phyloP scores from a whole-genome alignment of 208 protist genomes.

The Leishmania major region DNA sequence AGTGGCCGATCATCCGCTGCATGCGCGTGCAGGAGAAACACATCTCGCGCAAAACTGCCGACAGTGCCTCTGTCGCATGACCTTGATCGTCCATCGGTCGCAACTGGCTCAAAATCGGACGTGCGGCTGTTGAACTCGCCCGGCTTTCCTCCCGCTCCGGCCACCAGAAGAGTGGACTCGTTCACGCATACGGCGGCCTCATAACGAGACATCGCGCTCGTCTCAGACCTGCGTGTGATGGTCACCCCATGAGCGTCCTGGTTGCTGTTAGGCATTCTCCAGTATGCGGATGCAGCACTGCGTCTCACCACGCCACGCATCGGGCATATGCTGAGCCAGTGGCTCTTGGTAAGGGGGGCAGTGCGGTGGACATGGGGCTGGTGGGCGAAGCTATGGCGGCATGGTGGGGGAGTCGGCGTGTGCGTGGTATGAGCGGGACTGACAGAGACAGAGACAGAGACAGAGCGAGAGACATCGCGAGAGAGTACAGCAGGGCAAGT shows the following conservation, averaged over 20 bases:
- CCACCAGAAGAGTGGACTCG: background rate
- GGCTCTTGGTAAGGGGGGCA: background rate
- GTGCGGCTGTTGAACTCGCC: background rate
- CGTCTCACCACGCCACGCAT: background rate
- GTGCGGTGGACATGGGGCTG: background rate
- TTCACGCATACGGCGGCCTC: background rate
- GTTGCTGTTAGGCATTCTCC: background rate
- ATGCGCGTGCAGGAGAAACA: background rate
- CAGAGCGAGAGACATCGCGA: too few relatives aligned
- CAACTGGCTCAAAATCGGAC: background rate
- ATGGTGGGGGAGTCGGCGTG: background rate
- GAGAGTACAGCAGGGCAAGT: too few relatives aligned
- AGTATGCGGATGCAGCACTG: background rate
- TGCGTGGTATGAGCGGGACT: background rate
- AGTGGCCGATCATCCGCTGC: background rate
- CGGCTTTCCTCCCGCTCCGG: background rate
- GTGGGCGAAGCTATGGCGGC: background rate
- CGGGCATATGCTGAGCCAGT: background rate
- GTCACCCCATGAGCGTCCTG: background rate
- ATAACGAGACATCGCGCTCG: background rate
- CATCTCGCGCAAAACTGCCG: background rate
- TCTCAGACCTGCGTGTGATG: background rate
- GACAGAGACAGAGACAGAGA: background rate
- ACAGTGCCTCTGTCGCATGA: background rate
- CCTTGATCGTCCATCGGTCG: background rate